Conservation (phyloP, 2,329 filamentous ascomycete genomes). For the Paramyrothecium sp. region DNA sequence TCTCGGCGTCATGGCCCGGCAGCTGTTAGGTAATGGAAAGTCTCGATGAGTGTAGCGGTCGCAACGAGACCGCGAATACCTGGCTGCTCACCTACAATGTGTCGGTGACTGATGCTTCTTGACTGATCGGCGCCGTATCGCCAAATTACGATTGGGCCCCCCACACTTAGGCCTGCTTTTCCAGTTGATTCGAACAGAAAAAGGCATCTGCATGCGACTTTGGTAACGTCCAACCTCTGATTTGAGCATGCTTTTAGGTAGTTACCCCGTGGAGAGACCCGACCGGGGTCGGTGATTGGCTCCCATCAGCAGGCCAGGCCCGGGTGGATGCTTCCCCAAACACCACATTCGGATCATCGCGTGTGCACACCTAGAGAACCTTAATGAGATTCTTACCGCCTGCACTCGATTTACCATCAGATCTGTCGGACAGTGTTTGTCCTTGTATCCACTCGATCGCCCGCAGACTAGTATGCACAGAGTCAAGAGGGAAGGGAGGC, state of each 20-base stretch:
- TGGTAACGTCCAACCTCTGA: background rate
- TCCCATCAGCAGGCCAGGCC: background rate
- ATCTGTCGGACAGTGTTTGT: too few species aligned
- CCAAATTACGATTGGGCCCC: too few species aligned
- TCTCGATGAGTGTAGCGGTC: too few species aligned
- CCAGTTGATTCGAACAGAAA: too few species aligned
- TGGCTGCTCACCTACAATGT: background rate
- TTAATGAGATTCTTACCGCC: too few species aligned
- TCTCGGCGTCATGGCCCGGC: background rate
- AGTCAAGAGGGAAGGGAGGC: too few species aligned
- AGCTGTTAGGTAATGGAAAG: background rate
- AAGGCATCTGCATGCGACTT: too few species aligned
- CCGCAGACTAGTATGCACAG: too few species aligned
- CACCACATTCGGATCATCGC: background rate
- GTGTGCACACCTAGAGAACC: too few species aligned
- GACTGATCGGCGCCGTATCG: background rate
- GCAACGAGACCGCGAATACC: too few species aligned
- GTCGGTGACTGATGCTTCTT: background rate
- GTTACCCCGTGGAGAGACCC: background rate
- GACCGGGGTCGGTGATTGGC: background rate
- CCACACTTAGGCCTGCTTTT: background rate
- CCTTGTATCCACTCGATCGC: too few species aligned
- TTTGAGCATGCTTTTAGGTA: background rate
- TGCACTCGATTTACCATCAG: too few species aligned
- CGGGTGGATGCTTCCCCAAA: background rate